Evolutionary conservation across 2,329 filamentous ascomycete species (phyloP), one percentile per base, ranked within the genome.

Genomic region (Sclerotinia trifoliorum): DNA sequence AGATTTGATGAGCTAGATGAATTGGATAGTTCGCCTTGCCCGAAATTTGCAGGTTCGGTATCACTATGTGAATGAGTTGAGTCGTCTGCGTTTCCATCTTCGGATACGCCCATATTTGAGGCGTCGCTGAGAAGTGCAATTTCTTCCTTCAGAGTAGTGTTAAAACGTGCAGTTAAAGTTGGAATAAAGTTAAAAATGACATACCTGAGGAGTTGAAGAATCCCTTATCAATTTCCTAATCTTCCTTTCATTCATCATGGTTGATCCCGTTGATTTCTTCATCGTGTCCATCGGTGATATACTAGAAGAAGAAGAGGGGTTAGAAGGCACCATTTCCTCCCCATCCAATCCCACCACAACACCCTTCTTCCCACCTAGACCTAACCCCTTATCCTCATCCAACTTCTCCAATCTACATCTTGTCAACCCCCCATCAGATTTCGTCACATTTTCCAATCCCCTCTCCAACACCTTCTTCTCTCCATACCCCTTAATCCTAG

Each of bases 351-450:
- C 66, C 42, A 52, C 51, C 2, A 68, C 60, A 24, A 29, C 3
- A 42, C 65, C 39, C 44, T 60, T 39, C 46, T 51, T 39, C 24
- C n/a, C 54, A 11, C 17, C 19, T 26, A 62, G 8, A 11, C n/a
- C 19, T 21, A 62, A 13, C 2, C 70, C 65, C 42, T 42, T 69
- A 17, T 72, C 73, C 29, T 76, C 68, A 57, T 75, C 74, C 61
- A 76, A 75, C 62, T 73, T 77, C 70, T 82, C 78, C 80, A 82
- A 82, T 57, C 83, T 78, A 68, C 75, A 74, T 55, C 80, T 78
- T 42, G 79, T 83, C 71, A 86, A 66, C 0, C 84, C 84, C 0
- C 81, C 81, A 73, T 86, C 83, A 13, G 77, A 76, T 26, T 70
- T 75, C 32, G 83, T 80, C 11, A 84, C 77, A 66, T 80, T 80